phyloP scores from a whole-genome alignment of 2,329 filamentous ascomycete species.

The Microascus cirrosus region DNA sequence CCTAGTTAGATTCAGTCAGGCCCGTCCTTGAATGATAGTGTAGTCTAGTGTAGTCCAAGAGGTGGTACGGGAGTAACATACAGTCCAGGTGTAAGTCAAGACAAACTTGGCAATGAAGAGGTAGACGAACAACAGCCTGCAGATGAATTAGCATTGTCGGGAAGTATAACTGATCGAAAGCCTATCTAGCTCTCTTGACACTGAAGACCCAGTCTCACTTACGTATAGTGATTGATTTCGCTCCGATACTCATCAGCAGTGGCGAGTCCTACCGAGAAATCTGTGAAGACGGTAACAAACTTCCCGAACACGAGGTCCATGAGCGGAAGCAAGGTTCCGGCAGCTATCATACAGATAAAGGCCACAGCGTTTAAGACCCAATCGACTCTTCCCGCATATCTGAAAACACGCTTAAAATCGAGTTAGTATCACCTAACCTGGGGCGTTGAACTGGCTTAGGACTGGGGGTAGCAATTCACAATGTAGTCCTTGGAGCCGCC shows the following conservation, averaged over 20 bases:
- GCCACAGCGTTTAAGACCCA: slow-evolving; percentile 24
- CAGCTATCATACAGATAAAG: slow-evolving; percentile 21
- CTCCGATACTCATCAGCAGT: slow-evolving; percentile 34
- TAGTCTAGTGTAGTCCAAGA: neutral
- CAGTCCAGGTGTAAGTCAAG: neutral
- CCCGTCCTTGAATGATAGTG: neutral
- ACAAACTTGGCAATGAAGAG: slow-evolving; percentile 43
- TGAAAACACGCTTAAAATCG: slow-evolving; percentile 20
- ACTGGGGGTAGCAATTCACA: neutral
- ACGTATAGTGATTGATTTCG: slow-evolving; percentile 33
- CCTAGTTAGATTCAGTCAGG: slow-evolving; percentile 9
- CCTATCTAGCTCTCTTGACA: neutral
- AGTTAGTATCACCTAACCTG: neutral
- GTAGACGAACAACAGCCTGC: slow-evolving; percentile 44
- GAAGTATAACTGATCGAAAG: neutral
- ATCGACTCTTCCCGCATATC: slow-evolving; percentile 24
- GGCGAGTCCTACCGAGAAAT: slow-evolving; percentile 34
- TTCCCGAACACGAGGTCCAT: slow-evolving; percentile 50
- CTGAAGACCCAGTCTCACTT: slow-evolving; percentile 11
- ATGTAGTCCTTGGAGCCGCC: neutral
- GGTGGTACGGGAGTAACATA: neutral
- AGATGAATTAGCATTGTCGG: no score
- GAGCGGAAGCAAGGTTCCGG: slow-evolving; percentile 31
- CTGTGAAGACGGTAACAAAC: slow-evolving; percentile 41
- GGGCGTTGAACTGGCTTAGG: no score